These are phyloP conservation scores for Leishmania mexicana DNA, from an alignment of 208 protist genomes.

Conservation along the genomic window DNA sequence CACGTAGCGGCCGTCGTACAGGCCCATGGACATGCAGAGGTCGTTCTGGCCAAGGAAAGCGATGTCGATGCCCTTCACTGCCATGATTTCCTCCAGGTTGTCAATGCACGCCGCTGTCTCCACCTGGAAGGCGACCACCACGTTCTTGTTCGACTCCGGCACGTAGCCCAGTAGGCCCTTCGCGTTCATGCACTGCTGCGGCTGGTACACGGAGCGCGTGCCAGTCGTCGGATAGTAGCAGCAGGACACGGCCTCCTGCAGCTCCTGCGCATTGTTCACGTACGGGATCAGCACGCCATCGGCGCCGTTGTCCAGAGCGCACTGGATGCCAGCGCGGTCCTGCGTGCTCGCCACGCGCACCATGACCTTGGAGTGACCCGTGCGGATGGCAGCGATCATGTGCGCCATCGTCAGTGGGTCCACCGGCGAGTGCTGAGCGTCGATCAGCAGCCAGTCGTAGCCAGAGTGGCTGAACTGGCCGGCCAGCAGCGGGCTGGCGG, in stretches of 20 bases:
- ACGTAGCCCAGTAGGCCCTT: conserved; percentile 79
- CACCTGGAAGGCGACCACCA: conserved; percentile 81
- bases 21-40: conserved; percentile 85
- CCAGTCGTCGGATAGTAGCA: conserved; percentile 81
- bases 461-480: conserved; percentile 85
- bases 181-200: conserved; percentile 83
- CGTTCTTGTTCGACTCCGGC: conserved; percentile 75
- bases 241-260: conserved; percentile 73
- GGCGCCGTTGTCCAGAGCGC: conserved; percentile 74
- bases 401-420: conserved; percentile 57
- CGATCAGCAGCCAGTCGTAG: conserved; percentile 86
- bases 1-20: conserved; percentile 82
- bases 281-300: conserved; percentile 85
- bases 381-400: conserved; percentile 74
- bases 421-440: conserved; percentile 75
- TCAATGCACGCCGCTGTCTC: conserved; percentile 81
- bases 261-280: conserved; percentile 78
- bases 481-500: conserved; percentile 62
- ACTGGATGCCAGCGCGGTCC: conserved; percentile 80
- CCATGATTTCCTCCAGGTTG: conserved; percentile 84
- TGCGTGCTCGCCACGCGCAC: conserved; percentile 74
- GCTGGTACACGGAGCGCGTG: conserved; percentile 77
- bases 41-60: conserved; percentile 85
- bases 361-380: conserved; percentile 62
- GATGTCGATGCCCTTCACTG: conserved; percentile 78